Conservation (phyloP, 2,329 filamentous ascomycete species). For the Monilinia fructicola region DNA sequence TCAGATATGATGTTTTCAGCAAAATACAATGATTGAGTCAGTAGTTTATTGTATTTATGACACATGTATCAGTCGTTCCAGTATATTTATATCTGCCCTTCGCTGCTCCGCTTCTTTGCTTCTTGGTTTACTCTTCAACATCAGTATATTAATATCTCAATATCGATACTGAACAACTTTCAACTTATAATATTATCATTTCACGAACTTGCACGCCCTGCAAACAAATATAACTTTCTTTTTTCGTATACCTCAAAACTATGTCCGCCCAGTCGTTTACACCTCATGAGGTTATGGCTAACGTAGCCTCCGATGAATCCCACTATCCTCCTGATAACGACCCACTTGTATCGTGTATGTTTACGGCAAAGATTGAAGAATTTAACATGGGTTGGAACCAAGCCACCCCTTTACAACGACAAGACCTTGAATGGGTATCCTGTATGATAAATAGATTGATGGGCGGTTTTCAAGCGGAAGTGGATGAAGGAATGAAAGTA, state of each 20-base stretch:
- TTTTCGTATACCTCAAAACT: background rate
- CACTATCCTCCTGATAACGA: background rate
- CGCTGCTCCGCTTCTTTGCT: background rate
- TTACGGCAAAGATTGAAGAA: background rate
- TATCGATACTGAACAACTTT: background rate
- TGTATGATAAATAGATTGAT: background rate
- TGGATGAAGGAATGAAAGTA: too few relatives aligned
- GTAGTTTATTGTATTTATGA: background rate
- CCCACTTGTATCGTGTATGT: background rate
- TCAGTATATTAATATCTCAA: background rate
- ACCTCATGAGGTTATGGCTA: background rate
- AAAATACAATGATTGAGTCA: background rate
- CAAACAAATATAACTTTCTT: background rate
- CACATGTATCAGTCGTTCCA: background rate
- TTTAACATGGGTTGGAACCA: background rate
- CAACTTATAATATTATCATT: background rate
- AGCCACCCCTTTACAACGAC: background rate
- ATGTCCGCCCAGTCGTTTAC: background rate
- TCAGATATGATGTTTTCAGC: background rate
- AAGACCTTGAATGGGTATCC: background rate
- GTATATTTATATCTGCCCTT: background rate
- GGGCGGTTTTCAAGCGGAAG: too few relatives aligned
- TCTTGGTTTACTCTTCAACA: background rate
- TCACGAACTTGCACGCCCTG: background rate
- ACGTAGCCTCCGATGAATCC: background rate